A percentile compares a stretch with the other conserved stretches of the same genome.
These are phyloP conservation scores for Leptomonas seymouri DNA, from an alignment of 208 protist species.

Conservation along the genomic window DNA sequence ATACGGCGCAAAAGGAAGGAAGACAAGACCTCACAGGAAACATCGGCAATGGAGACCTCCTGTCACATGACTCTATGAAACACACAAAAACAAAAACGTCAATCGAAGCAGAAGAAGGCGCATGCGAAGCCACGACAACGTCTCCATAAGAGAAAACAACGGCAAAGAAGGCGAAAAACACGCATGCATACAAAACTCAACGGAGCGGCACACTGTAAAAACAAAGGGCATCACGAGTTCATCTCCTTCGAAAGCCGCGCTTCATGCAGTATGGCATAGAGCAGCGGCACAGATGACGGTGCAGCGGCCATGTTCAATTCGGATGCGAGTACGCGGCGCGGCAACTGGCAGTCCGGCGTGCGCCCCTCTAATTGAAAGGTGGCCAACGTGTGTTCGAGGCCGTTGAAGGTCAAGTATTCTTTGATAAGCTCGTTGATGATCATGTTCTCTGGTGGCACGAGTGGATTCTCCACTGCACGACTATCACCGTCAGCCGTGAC, in stretches of 20 bases:
- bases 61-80: neutral
- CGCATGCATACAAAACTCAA: neutral
- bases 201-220: neutral
- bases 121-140: too few relatives aligned
- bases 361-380: slow-evolving; percentile 86
- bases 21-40: too few relatives aligned
- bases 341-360: slow-evolving; percentile 52
- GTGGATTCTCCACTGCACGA: slow-evolving; percentile 32
- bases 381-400: slow-evolving; percentile 87
- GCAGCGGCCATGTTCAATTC: slow-evolving; percentile 80
- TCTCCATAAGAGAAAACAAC: too few relatives aligned
- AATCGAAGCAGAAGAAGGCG: too few relatives aligned
- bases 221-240: slow-evolving; percentile 4
- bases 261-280: slow-evolving; percentile 88
- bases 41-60: too few relatives aligned
- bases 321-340: slow-evolving; percentile 65
- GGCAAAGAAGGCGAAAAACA: neutral
- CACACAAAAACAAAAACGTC: neutral
- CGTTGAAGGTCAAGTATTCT: slow-evolving; percentile 93
- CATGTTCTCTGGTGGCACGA: slow-evolving; percentile 90
- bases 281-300: slow-evolving; percentile 64
- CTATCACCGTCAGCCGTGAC: slow-evolving; percentile 27
- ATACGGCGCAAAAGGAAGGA: too few relatives aligned
- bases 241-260: slow-evolving; percentile 56
- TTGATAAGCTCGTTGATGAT: slow-evolving; percentile 95